These are phyloP conservation scores for Dichotomopilus funicola DNA, from an alignment of 2,329 filamentous ascomycete genomes.

Conservation along the genomic window DNA sequence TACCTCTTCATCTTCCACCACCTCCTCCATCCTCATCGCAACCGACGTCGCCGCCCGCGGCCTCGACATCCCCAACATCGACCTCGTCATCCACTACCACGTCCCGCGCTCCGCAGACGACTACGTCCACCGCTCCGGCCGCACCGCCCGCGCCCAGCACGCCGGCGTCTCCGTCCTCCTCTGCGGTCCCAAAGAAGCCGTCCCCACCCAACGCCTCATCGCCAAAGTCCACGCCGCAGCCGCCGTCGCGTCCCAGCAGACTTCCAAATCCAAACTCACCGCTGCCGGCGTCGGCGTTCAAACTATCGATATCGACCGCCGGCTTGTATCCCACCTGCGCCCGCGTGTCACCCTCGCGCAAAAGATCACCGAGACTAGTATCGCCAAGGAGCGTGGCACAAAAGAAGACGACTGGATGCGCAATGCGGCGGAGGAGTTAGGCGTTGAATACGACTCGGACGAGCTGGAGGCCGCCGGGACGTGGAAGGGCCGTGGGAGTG, in stretches of 20 bases:
- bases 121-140: conserved; percentile 92
- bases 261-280: conserved; percentile 38
- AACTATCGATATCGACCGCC: conserved; percentile 76
- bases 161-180: conserved; percentile 79
- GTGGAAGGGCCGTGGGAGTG: conserved; percentile 62
- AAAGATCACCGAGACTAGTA: conserved; percentile 70
- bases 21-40: conserved; percentile 65
- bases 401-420: conserved; percentile 81
- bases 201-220: conserved; percentile 73
- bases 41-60: conserved; percentile 92
- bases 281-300: conserved; percentile 56
- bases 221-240: conserved; percentile 74
- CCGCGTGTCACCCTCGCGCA: conserved; percentile 77
- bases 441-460: conserved; percentile 88
- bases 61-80: conserved; percentile 84
- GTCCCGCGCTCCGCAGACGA: conserved; percentile 84
- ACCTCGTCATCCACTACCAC: conserved; percentile 92
- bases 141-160: conserved; percentile 77
- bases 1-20: neutral
- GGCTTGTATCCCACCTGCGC: conserved; percentile 68
- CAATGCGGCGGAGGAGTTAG: conserved; percentile 81
- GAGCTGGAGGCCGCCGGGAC: conserved; percentile 64
- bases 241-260: conserved; percentile 27
- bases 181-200: conserved; percentile 85
- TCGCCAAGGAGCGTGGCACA: conserved; percentile 81